These are phyloP conservation scores for Aspergillus sp. DNA, from an alignment of 2,329 filamentous ascomycete species.

Conservation along the genomic window DNA sequence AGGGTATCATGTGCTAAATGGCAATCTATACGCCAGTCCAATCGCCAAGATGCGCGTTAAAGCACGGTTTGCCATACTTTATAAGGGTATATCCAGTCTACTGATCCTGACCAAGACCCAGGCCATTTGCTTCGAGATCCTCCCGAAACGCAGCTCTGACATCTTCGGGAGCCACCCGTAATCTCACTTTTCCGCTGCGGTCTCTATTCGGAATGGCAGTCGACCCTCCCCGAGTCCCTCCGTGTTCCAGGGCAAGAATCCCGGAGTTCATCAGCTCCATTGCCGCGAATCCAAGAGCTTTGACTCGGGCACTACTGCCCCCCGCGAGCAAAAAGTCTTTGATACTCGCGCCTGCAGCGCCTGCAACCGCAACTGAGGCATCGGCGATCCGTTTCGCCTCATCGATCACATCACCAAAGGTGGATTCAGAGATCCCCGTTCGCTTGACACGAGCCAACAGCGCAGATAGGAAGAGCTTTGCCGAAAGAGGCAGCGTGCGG, in stretches of 20 bases:
- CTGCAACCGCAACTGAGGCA: slow-evolving; percentile 41
- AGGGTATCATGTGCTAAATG: background rate
- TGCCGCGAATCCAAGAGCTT: slow-evolving; percentile 68
- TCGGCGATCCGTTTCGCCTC: slow-evolving; percentile 70
- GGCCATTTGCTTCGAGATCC: slow-evolving; percentile 78
- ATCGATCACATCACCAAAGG: slow-evolving; percentile 83
- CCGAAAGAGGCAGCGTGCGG: slow-evolving; percentile 73
- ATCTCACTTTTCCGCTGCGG: slow-evolving; percentile 78
- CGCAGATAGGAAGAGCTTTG: slow-evolving; percentile 82
- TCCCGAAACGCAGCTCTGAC: slow-evolving; percentile 83
- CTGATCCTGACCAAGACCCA: slow-evolving; percentile 58
- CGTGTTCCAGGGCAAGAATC: slow-evolving; percentile 73
- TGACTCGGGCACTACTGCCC: slow-evolving; percentile 45
- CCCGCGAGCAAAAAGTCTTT: slow-evolving; percentile 57
- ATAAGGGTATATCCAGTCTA: slow-evolving; percentile 9
- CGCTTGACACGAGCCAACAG: slow-evolving; percentile 74
- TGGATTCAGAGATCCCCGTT: slow-evolving; percentile 81
- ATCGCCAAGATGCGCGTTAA: background rate
- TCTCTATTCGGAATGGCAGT: slow-evolving; percentile 62
- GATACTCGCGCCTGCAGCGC: slow-evolving; percentile 56
- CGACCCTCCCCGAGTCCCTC: slow-evolving; percentile 25
- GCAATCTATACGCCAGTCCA: background rate
- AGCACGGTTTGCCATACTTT: background rate
- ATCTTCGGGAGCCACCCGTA: slow-evolving; percentile 88
- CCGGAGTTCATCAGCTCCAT: slow-evolving; percentile 84